phyloP scores from a whole-genome alignment of 1,284 basidiomycete species.

The Trichosporon ovoides region DNA sequence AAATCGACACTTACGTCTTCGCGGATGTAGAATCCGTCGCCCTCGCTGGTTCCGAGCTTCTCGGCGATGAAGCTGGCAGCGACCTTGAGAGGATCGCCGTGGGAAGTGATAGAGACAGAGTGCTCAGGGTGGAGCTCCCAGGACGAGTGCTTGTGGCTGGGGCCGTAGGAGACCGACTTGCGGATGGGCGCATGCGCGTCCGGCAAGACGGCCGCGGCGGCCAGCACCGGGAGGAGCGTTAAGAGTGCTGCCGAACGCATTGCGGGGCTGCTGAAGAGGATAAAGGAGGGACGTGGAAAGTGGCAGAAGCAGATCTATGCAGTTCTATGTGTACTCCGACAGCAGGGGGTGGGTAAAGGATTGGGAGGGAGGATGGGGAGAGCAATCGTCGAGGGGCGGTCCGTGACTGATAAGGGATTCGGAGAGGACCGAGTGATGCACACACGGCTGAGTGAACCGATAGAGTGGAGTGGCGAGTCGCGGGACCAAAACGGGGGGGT shows the following conservation, averaged over 20 bases:
- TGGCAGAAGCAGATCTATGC: slow-evolving; percentile 6
- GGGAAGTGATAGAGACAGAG: slow-evolving; percentile 8
- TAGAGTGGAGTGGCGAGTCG: slow-evolving; percentile 1
- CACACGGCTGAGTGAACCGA: neutral
- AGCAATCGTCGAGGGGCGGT: neutral
- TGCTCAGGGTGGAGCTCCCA: slow-evolving; percentile 57
- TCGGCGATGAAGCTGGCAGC: slow-evolving; percentile 31
- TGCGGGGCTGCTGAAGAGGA: neutral
- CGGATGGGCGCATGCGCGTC: slow-evolving; percentile 43
- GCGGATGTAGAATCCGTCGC: slow-evolving; percentile 43
- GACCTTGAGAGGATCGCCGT: slow-evolving; percentile 25
- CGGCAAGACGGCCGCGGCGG: slow-evolving; percentile 20
- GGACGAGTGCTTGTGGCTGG: slow-evolving; percentile 63
- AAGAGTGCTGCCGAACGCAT: slow-evolving; percentile 46
- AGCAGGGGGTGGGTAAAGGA: neutral
- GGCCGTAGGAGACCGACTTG: slow-evolving; percentile 76
- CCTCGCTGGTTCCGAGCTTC: slow-evolving; percentile 28
- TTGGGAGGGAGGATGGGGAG: neutral
- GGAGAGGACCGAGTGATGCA: neutral
- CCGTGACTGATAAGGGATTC: slow-evolving; percentile 7
- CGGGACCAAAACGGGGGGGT: neutral
- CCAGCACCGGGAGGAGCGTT: slow-evolving; percentile 45
- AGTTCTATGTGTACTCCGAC: neutral
- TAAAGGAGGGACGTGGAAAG: neutral
- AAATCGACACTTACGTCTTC: slow-evolving; percentile 44